These are phyloP conservation scores for Hyaloperonospora arabidopsidis DNA, from an alignment of 352 stramenopile species.

Conservation along the genomic window DNA sequence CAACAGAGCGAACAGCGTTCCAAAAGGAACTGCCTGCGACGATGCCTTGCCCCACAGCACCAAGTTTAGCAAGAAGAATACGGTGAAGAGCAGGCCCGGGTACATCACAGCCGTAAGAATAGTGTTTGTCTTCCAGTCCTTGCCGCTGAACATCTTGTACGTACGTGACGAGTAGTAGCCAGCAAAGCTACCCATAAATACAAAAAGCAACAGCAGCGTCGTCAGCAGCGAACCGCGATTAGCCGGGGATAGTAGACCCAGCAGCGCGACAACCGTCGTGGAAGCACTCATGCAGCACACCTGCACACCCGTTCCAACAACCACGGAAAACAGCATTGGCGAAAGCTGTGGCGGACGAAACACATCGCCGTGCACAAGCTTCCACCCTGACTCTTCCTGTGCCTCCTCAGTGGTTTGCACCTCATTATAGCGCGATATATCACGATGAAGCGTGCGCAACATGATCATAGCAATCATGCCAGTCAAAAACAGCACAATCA, in stretches of 20 bases:
- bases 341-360: conserved; percentile 93
- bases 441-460: conserved; percentile 96
- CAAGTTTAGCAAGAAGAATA: conserved; percentile 96
- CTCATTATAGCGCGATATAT: conserved; percentile 97
- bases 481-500: conserved; percentile 99
- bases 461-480: conserved; percentile 99
- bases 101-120: conserved; percentile 93
- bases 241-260: conserved; percentile 93
- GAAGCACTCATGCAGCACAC: conserved; percentile 92
- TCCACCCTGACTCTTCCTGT: conserved; percentile 94
- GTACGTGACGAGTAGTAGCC: conserved; percentile 94
- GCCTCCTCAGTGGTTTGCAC: conserved; percentile 91
- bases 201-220: conserved; percentile 95
- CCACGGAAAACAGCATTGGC: conserved; percentile 92
- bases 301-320: conserved; percentile 94
- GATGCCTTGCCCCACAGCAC: conserved; percentile 87
- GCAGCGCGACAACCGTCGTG: conserved; percentile 92
- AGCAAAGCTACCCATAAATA: conserved; percentile 95
- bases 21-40: conserved; percentile 90
- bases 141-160: conserved; percentile 98
- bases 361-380: conserved; percentile 96
- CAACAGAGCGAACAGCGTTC: conserved; percentile 94
- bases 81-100: conserved; percentile 87
- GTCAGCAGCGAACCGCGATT: conserved; percentile 95
- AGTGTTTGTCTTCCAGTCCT: conserved; percentile 96